phyloP scores from a whole-genome alignment of 2,329 filamentous ascomycete genomes.

The Aspergillus viridinutans region DNA sequence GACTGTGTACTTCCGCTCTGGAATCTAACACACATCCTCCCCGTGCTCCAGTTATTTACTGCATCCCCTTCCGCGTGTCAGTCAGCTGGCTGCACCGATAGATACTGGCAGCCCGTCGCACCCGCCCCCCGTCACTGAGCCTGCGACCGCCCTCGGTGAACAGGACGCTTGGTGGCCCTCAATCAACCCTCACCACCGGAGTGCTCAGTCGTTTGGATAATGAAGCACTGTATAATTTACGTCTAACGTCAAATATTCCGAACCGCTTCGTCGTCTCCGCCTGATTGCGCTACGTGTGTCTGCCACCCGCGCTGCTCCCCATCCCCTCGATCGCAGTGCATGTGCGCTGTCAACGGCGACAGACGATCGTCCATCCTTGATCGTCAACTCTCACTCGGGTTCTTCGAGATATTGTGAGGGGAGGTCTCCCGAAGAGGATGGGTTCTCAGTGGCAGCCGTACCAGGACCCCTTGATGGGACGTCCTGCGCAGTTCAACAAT shows the following conservation, averaged over 20 bases:
- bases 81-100: conserved; percentile 14
- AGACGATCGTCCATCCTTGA: conserved; percentile 15
- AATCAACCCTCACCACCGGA: conserved; percentile 6
- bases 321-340: conserved; percentile 27
- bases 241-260: conserved; percentile 20
- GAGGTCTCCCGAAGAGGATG: conserved; percentile 37
- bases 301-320: conserved; percentile 24
- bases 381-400: conserved; percentile 1
- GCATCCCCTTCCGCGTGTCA: conserved; percentile 14
- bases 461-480: conserved; percentile 56
- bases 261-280: conserved; percentile 18
- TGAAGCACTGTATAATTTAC: conserved; percentile 19
- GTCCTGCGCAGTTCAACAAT: conserved; percentile 63
- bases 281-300: conserved; percentile 27
- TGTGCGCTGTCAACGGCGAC: conserved; percentile 24
- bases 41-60: conserved; percentile 1
- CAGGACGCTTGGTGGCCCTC: not conserved
- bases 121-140: conserved; percentile 13
- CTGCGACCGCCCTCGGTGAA: conserved; percentile 3
- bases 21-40: conserved; percentile 15
- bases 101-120: conserved; percentile 5
- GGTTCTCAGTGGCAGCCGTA: conserved; percentile 65
- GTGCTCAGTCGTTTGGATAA: conserved; percentile 17
- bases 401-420: conserved; percentile 8
- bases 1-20: conserved; percentile 13